These are phyloP conservation scores for Termitomyces eurrhizus DNA, from an alignment of 768 basidiomycete species.

Conservation along the genomic window DNA sequence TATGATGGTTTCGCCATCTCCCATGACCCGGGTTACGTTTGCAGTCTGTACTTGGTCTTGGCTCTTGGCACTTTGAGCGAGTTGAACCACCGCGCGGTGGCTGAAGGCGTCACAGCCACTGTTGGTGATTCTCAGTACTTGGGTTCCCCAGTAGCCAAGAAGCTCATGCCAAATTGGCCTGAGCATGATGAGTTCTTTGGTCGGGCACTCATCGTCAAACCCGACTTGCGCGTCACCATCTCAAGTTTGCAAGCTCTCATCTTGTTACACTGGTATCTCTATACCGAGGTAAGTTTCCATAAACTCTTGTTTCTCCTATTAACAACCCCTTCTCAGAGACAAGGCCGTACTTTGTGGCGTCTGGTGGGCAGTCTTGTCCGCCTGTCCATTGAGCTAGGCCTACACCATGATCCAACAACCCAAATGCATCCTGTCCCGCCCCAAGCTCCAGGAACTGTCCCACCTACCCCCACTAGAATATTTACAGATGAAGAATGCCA, in stretches of 20 bases:
- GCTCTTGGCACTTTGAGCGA: constrained; percentile 82
- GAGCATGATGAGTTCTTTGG: constrained; percentile 84
- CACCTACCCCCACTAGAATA: constrained; percentile 15
- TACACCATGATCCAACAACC: constrained; percentile 80
- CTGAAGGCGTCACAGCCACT: constrained; percentile 41
- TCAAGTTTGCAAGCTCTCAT: constrained; percentile 82
- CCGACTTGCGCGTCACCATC: constrained; percentile 78
- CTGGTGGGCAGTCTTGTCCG: constrained; percentile 83
- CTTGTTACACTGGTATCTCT: constrained; percentile 84
- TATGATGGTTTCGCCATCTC: constrained; percentile 50
- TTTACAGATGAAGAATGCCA: constrained; percentile 79
- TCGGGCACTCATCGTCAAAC: constrained; percentile 71
- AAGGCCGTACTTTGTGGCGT: constrained; percentile 88
- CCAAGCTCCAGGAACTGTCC: constrained; percentile 15
- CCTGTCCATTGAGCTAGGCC: constrained; percentile 75
- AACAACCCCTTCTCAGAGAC: constrained; percentile 47
- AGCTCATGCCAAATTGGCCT: constrained; percentile 73
- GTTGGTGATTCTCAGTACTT: constrained; percentile 29
- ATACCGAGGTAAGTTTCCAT: constrained; percentile 62
- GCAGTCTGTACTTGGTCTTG: constrained; percentile 71
- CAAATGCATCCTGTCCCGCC: constrained; percentile 43
- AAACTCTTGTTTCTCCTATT: constrained; percentile 1
- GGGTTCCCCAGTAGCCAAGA: constrained; percentile 44
- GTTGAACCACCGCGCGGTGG: constrained; percentile 65
- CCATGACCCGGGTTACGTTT: constrained; percentile 75